These are phyloP conservation scores for Diaporthe citrichinensis DNA, from an alignment of 2,329 filamentous ascomycete species.

Conservation along the genomic window DNA sequence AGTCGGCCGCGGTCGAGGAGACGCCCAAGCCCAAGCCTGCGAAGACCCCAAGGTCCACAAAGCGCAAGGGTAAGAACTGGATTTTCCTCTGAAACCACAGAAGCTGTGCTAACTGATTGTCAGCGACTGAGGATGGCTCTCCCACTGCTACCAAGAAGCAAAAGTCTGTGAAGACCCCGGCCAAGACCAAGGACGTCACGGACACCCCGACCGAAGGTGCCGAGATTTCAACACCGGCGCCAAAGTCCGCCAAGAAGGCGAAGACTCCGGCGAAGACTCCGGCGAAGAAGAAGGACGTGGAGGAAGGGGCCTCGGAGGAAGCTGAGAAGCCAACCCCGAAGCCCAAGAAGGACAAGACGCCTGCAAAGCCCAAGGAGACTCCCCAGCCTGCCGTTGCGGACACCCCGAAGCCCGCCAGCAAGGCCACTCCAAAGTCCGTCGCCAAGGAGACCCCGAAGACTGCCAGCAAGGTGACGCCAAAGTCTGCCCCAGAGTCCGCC, in stretches of 20 bases:
- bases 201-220: conserved; percentile 17
- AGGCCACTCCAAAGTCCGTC: conserved; percentile 29
- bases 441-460: conserved; percentile 25
- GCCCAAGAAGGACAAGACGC: conserved; percentile 40
- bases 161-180: conserved; percentile 38
- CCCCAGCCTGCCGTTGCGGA: conserved; percentile 20
- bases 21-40: conserved; percentile 39
- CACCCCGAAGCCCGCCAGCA: conserved; percentile 23
- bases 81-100: neutral
- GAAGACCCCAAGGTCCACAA: conserved; percentile 39
- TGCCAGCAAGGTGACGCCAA: neutral
- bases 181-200: conserved; percentile 26
- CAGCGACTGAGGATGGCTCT: conserved; percentile 40
- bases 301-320: neutral
- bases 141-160: conserved; percentile 40
- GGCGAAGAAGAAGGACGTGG: conserved; percentile 27
- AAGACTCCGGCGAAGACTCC: conserved; percentile 38
- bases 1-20: conserved; percentile 31
- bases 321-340: conserved; percentile 33
- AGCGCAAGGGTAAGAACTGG: conserved; percentile 39
- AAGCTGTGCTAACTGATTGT: neutral
- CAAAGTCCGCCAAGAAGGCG: conserved; percentile 38
- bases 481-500: neutral
- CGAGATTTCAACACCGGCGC: conserved; percentile 25
- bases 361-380: conserved; percentile 34